These are phyloP conservation scores for Suillus occidentalis DNA, from an alignment of 768 basidiomycete species.

Conservation along the genomic window DNA sequence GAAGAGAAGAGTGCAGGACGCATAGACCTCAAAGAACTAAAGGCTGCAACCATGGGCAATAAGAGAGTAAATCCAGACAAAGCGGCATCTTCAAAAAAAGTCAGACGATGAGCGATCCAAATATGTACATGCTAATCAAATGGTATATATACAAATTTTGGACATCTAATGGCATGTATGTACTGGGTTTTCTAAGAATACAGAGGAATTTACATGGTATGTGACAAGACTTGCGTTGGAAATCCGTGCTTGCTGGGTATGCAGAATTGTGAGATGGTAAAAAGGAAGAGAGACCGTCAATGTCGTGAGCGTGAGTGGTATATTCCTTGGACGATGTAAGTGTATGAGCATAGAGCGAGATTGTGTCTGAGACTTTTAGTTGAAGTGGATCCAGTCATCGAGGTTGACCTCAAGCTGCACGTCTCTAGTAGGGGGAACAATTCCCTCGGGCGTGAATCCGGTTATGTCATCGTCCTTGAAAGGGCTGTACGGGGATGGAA, in stretches of 20 bases:
- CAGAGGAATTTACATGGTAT: conserved; percentile 16
- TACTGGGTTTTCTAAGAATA: conserved; percentile 20
- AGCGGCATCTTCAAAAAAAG: conserved; percentile 28
- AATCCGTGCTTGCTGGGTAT: conserved; percentile 8
- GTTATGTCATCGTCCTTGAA: neutral
- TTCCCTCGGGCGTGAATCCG: neutral
- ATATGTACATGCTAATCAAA: neutral
- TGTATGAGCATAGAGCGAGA: neutral
- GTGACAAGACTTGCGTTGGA: neutral
- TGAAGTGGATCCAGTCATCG: conserved; percentile 7
- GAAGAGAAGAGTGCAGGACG: conserved; percentile 50
- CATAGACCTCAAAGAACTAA: conserved; percentile 34
- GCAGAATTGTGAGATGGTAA: conserved; percentile 4
- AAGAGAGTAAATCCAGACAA: conserved; percentile 26
- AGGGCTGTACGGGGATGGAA: neutral
- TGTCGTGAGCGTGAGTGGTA: conserved; percentile 6
- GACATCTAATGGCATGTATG: conserved; percentile 1
- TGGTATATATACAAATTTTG: conserved; percentile 3
- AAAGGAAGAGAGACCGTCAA: neutral
- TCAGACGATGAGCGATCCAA: conserved; percentile 24
- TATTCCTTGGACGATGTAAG: neutral
- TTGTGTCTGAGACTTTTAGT: neutral
- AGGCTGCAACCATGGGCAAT: conserved; percentile 16
- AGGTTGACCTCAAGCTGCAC: neutral
- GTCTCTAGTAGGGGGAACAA: neutral